phyloP scores from a whole-genome alignment of 2,329 filamentous ascomycete genomes.

The Phialophora verrucosa region DNA sequence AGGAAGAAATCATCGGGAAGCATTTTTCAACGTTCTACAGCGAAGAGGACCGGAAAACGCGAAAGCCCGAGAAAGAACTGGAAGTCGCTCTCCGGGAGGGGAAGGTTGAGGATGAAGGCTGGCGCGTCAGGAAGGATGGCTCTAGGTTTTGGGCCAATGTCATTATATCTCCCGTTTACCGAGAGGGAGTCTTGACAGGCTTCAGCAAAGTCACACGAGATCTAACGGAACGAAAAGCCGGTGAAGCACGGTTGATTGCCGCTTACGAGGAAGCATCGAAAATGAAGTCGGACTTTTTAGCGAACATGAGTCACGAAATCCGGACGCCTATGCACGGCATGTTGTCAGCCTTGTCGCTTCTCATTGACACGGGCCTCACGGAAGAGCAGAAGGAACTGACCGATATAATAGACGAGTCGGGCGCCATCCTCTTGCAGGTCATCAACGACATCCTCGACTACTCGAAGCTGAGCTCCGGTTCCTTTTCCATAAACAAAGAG shows the following conservation, averaged over 20 bases:
- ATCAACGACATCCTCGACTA: conserved; percentile 73
- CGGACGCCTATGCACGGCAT: conserved; percentile 70
- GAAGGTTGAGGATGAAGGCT: conserved; percentile 64
- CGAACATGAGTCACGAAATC: conserved; percentile 70
- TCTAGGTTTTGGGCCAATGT: conserved; percentile 66
- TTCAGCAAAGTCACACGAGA: conserved; percentile 66
- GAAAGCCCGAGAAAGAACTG: conserved; percentile 61
- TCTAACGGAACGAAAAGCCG: conserved; percentile 50
- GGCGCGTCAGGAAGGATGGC: conserved; percentile 65
- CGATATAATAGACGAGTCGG: conserved; percentile 65
- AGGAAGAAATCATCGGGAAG: conserved; percentile 61
- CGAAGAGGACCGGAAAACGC: conserved; percentile 55
- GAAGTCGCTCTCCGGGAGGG: conserved; percentile 61
- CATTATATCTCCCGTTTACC: conserved; percentile 63
- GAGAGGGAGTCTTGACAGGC: conserved; percentile 59
- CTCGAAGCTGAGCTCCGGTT: conserved; percentile 63
- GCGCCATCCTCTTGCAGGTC: conserved; percentile 63
- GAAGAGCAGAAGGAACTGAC: conserved; percentile 63
- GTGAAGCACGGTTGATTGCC: conserved; percentile 61
- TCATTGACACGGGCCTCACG: conserved; percentile 61
- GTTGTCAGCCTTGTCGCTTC: conserved; percentile 63
- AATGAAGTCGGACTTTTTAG: conserved; percentile 66
- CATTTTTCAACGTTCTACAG: conserved; percentile 66
- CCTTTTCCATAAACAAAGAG: conserved; percentile 55
- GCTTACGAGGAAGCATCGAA: conserved; percentile 68